phyloP scores from a whole-genome alignment of 2,329 filamentous ascomycete genomes.

The Emmonsiellopsis sp. region DNA sequence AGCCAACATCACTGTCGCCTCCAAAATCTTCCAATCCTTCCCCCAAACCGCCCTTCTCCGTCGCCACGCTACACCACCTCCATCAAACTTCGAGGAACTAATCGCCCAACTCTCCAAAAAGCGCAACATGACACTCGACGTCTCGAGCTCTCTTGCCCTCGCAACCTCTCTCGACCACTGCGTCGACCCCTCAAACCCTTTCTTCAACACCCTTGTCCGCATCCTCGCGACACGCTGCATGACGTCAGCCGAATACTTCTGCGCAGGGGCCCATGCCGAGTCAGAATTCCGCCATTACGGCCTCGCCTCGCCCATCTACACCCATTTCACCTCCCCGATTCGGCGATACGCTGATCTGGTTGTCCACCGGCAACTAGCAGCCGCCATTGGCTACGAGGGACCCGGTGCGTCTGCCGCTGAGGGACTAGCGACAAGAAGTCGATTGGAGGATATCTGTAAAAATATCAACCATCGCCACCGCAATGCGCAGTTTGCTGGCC shows the following conservation, averaged over 20 bases:
- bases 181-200: constrained; percentile 69
- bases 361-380: constrained; percentile 87
- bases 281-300: constrained; percentile 96
- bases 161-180: constrained; percentile 86
- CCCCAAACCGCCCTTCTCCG: constrained; percentile 91
- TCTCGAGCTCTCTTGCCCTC: constrained; percentile 83
- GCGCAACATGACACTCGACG: constrained; percentile 67
- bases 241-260: constrained; percentile 99
- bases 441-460: constrained; percentile 88
- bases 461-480: constrained; percentile 98
- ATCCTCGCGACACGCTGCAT: constrained; percentile 98
- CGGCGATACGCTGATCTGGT: constrained; percentile 95
- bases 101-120: constrained; percentile 84
- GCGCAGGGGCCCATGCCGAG: constrained; percentile 83
- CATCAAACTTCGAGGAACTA: constrained; percentile 94
- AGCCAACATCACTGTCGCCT: constrained; percentile 89
- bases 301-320: constrained; percentile 93
- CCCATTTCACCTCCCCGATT: constrained; percentile 96
- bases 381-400: constrained; percentile 78
- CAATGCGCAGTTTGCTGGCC: constrained; percentile 90
- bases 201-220: constrained; percentile 96
- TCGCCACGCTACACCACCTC: constrained; percentile 83
- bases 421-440: constrained; percentile 68
- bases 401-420: constrained; percentile 61
- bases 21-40: constrained; percentile 82